A percentile compares a stretch with the other conserved stretches of the same genome.
Evolutionary conservation across 78 protist genomes (phyloP).

Genomic region (Dictyostelium capitatum): DNA sequence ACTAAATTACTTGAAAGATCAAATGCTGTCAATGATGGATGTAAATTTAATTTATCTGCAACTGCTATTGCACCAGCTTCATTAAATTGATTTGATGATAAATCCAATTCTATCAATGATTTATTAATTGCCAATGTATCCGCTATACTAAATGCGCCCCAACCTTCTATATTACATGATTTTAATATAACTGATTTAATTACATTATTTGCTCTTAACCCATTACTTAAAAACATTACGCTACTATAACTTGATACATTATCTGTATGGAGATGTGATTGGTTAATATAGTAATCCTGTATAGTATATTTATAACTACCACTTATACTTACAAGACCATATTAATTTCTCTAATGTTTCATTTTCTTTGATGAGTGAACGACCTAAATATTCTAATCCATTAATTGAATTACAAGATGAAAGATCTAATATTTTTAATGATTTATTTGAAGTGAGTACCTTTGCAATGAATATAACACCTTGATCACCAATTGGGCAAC

Average conservation of each 20-base stretch:
- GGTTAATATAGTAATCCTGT: too few species aligned
- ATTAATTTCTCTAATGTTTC: neutral
- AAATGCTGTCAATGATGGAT: neutral
- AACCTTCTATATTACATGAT: conserved; percentile 56
- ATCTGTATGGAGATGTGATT: neutral
- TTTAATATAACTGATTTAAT: neutral
- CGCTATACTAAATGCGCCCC: conserved; percentile 52
- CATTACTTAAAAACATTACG: conserved; percentile 14
- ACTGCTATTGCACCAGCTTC: neutral
- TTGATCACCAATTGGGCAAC: conserved; percentile 3
- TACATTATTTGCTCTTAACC: neutral
- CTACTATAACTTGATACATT: conserved; percentile 19
- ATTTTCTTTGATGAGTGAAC: neutral
- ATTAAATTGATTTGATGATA: conserved; percentile 16
- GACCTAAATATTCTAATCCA: conserved; percentile 29
- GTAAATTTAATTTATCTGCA: neutral
- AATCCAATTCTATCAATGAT: conserved; percentile 14
- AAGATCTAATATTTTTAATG: neutral
- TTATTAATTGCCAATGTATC: conserved; percentile 22
- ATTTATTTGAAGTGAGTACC: neutral
- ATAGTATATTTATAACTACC: neutral
- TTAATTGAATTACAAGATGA: conserved; percentile 13
- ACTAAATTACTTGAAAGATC: conserved; percentile 39
- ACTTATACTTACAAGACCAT: conserved; percentile 12
- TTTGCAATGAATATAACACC: neutral